Evolutionary conservation across 495 filamentous ascomycete genomes (phyloP), one percentile per base, ranked within the genome.

Genomic region (Filosporella fistucella): DNA sequence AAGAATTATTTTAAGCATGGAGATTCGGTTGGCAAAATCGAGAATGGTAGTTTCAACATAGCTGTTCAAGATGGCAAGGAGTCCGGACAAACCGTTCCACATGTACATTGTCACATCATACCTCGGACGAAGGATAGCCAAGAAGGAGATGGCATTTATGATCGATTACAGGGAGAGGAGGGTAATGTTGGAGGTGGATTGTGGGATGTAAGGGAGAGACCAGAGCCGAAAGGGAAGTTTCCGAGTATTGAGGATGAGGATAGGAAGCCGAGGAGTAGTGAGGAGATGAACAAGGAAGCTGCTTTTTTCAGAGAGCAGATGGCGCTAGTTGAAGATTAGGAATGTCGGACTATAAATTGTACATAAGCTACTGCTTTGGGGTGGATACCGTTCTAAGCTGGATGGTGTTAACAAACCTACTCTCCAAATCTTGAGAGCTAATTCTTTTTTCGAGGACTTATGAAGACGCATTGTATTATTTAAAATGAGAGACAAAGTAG

Each of bases 41-140:
- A 67, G 24, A 64, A 65, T 24, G 76, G 80, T 3, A 38, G 76
- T 59, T 78, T 97, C 59, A 98, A 96, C 64, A 85, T 98, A 42
- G 91, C 93, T 0, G 75, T 98, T 13, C 93, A 98, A 59, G 93
- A 98, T 68, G 93, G 93, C 9, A 64, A 63, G 21, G 86, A 87
- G 52, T 89, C 94, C 1, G 93, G 93, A 0, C 93, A 98, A 73
- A 81, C 78, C 21, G 90, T 98, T 18, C 70, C 85, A 9, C 93
- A 98, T 68, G 81, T 97, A 12, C 94, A 98, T 67, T 82, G 86
- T 39, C 94, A 98, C 69, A 80, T 97, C 26, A 96, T 98, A 43
- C 93, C 93, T 18, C 69, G 93, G 32, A 75, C 74, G 55, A 71
- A 72, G 4, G 60, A 67, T n/a, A 66, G 68, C 14, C 4, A 17